Percentiles rank a stretch among this genome's conserved stretches.
Evolutionary conservation across 768 basidiomycete genomes (phyloP).

Genomic region (Gloeostereum incarnatum): DNA sequence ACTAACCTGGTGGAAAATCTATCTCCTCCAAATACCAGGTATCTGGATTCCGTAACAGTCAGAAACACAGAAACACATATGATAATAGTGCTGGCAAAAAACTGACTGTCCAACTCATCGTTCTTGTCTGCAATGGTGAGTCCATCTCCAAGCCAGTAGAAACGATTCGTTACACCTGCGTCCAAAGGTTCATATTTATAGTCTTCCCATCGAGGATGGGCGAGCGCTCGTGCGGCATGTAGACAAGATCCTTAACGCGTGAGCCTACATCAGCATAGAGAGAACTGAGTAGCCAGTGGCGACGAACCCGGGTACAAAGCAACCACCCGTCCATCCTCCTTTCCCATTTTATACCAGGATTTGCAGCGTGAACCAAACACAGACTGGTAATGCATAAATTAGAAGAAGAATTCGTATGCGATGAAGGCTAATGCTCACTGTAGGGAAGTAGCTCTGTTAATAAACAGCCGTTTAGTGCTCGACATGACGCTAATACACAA

Average conservation of each 20-base stretch:
- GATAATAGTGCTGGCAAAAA: background rate
- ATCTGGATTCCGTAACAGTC: constrained; percentile 2
- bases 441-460: constrained; percentile 36
- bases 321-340: constrained; percentile 46
- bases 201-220: constrained; percentile 58
- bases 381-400: constrained; percentile 23
- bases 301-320: constrained; percentile 50
- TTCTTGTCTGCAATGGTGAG: constrained; percentile 43
- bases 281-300: background rate
- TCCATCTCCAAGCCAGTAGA: constrained; percentile 56
- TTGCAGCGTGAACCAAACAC: constrained; percentile 49
- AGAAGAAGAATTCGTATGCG: background rate
- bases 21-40: constrained; percentile 7
- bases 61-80: background rate
- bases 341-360: constrained; percentile 59
- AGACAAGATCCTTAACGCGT: constrained; percentile 35
- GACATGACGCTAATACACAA: background rate
- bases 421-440: constrained; percentile 16
- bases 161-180: constrained; percentile 30
- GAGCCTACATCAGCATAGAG: background rate
- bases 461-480: constrained; percentile 4
- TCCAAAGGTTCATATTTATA: constrained; percentile 41
- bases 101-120: constrained; percentile 24
- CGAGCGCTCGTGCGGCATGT: constrained; percentile 38
- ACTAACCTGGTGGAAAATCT: constrained; percentile 3